Conservation (phyloP, 495 filamentous ascomycete genomes). For the Penicillium alfredii region DNA sequence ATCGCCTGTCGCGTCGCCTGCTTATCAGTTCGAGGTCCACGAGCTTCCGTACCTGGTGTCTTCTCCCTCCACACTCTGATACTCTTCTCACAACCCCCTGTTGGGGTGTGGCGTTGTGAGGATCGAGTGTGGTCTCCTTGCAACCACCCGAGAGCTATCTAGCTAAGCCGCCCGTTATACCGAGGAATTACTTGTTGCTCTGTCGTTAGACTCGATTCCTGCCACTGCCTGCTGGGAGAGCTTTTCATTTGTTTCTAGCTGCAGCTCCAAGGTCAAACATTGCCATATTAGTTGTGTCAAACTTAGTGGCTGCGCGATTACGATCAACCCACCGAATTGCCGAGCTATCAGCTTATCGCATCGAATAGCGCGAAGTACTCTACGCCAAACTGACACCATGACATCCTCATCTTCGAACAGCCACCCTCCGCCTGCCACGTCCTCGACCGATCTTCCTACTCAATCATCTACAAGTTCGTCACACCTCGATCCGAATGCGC, state of each 20-base stretch:
- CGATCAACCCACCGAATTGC: too few relatives aligned
- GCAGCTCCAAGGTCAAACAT: too few relatives aligned
- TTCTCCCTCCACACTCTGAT: slow-evolving; percentile 1
- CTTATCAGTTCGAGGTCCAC: slow-evolving; percentile 9
- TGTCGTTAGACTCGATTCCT: too few relatives aligned
- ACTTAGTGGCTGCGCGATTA: too few relatives aligned
- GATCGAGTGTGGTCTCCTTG: slow-evolving; percentile 1
- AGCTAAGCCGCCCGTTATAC: too few relatives aligned
- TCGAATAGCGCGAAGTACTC: not conserved
- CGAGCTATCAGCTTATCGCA: slow-evolving; percentile 5
- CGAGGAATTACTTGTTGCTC: too few relatives aligned
- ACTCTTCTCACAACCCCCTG: slow-evolving; percentile 9
- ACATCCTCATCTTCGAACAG: slow-evolving; percentile 29
- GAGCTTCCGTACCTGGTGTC: slow-evolving; percentile 8
- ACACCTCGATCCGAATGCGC: slow-evolving; percentile 31
- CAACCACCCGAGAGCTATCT: too few relatives aligned
- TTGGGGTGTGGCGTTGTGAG: slow-evolving; percentile 11
- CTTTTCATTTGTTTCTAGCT: too few relatives aligned
- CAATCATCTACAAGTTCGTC: slow-evolving; percentile 23
- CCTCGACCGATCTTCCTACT: slow-evolving; percentile 22
- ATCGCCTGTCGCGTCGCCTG: slow-evolving; percentile 11
- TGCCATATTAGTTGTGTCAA: too few relatives aligned
- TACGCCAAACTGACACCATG: slow-evolving; percentile 15
- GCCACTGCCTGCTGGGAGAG: too few relatives aligned
- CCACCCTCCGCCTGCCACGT: slow-evolving; percentile 29